A percentile compares a stretch with the other conserved stretches of the same genome.
Conservation (phyloP, 805 yeast species). For the Yarrowia hollandica region DNA sequence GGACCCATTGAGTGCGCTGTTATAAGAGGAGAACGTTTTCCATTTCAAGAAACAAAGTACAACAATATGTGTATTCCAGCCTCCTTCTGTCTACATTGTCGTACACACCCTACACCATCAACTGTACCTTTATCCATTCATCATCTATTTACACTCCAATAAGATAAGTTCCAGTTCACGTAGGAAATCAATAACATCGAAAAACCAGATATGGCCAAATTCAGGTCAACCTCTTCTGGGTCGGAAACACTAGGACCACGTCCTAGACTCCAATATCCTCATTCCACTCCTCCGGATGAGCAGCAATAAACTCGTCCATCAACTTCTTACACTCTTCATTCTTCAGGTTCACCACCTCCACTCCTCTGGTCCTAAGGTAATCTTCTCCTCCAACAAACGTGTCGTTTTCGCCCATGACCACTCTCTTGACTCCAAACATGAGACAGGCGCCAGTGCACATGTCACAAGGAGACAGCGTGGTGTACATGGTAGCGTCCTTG, state of each 20-base stretch:
- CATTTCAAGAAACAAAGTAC: too few species aligned
- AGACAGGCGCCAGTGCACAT: constrained; percentile 96
- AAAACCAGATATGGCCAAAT: too few species aligned
- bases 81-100: too few species aligned
- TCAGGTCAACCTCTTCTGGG: too few species aligned
- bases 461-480: constrained; percentile 88
- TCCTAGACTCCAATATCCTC: constrained; percentile 43
- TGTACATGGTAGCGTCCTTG: constrained; percentile 84
- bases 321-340: constrained; percentile 49
- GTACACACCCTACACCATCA: too few species aligned
- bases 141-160: constrained; percentile 1
- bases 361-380: constrained; percentile 63
- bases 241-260: too few species aligned
- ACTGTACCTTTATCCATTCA: too few species aligned
- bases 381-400: constrained; percentile 85
- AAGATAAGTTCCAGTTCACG: too few species aligned
- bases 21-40: too few species aligned
- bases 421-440: constrained; percentile 82
- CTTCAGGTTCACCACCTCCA: constrained; percentile 45
- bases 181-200: too few species aligned
- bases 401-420: constrained; percentile 85
- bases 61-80: too few species aligned
- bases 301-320: constrained; percentile 76
- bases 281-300: constrained; percentile 46
- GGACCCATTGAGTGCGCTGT: too few species aligned